Evolutionary conservation across 2,329 filamentous ascomycete species (phyloP).

Genomic region (Ophiostoma tasmaniense): DNA sequence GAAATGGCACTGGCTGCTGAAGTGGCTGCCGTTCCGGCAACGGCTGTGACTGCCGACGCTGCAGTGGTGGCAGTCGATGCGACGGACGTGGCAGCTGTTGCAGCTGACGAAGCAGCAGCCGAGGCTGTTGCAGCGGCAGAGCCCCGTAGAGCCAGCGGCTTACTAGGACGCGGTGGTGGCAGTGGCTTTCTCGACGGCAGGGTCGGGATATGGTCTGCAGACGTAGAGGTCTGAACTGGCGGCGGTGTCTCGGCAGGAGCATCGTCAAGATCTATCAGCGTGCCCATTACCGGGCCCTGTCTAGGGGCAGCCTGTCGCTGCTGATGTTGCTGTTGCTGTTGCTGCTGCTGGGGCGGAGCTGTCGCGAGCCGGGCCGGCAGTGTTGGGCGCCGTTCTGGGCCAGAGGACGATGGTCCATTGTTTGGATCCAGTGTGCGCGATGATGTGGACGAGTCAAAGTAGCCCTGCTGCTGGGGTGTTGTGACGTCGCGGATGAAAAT

Average conservation of each 20-base stretch:
- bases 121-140: slow-evolving; percentile 29
- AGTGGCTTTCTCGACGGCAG: slow-evolving; percentile 25
- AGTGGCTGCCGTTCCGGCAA: slow-evolving; percentile 6
- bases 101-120: not conserved
- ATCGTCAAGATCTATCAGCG: slow-evolving; percentile 51
- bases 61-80: not conserved
- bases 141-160: slow-evolving; percentile 46
- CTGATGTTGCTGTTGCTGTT: slow-evolving; percentile 3
- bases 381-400: slow-evolving; percentile 9
- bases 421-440: slow-evolving; percentile 1
- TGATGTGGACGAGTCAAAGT: slow-evolving; percentile 59
- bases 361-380: not conserved
- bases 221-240: not conserved
- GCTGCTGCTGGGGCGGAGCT: not conserved
- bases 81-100: not conserved
- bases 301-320: not conserved
- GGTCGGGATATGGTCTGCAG: not conserved
- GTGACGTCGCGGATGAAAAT: slow-evolving; percentile 96
- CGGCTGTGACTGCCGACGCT: not conserved
- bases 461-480: slow-evolving; percentile 61
- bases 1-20: not conserved
- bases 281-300: slow-evolving; percentile 42
- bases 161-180: slow-evolving; percentile 48
- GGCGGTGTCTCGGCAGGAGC: slow-evolving; percentile 35
- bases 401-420: not conserved